Base-by-base conservation (phyloP, 2,329 filamentous ascomycete species). In the Aspergillus sp. region DNA sequence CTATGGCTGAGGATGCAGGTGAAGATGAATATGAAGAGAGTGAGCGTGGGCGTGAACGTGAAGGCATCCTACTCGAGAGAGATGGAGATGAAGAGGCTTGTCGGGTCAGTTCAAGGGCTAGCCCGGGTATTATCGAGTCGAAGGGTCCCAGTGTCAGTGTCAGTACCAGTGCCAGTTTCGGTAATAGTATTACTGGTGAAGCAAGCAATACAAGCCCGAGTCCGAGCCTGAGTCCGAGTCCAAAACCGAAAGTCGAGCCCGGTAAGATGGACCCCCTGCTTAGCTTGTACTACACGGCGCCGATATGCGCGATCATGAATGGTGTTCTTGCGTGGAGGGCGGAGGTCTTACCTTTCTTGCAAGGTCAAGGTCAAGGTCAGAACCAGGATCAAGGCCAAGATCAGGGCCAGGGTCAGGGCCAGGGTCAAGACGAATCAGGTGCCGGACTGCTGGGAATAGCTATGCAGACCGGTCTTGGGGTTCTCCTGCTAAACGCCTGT, bases 201-300 rank as follows among this genome's bases (percentile, higher is more conserved):
- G 27, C 8, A 33, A n/a, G 15, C 9, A 23, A 6, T 17, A 15
- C 9, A 8, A 40, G 27, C 3, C 5, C n/a, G 46, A 35, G 0
- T 2, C 8, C 11, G n/a, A 40, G 27, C 3, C 5, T 11, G 46
- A 35, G 0, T 2, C 8, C 11, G n/a, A 19, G 4, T 23, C 14
- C 17, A 17, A 17, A n/a, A 43, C 6, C 25, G 31, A 37, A 45
- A 7, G 43, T 25, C 43, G 21, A 23, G 8, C 49, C 40, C 1
- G 37, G 21, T 25, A 90, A 89, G 77, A 93, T 95, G 90, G 89
- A 93, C 68, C 90, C 90, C 14, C 81, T 95, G 12, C 90, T 93
- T 60, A 90, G 88, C 25, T 82, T 95, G n/a, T 95, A 93, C 80
- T 95, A 95, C 79, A 93, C 90, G 69, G 90, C 90, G 0, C 90